Evolutionary conservation across 2,329 filamentous ascomycete species (phyloP), one percentile per base, ranked within the genome.

Genomic region (Sclerotinia glacialis): DNA sequence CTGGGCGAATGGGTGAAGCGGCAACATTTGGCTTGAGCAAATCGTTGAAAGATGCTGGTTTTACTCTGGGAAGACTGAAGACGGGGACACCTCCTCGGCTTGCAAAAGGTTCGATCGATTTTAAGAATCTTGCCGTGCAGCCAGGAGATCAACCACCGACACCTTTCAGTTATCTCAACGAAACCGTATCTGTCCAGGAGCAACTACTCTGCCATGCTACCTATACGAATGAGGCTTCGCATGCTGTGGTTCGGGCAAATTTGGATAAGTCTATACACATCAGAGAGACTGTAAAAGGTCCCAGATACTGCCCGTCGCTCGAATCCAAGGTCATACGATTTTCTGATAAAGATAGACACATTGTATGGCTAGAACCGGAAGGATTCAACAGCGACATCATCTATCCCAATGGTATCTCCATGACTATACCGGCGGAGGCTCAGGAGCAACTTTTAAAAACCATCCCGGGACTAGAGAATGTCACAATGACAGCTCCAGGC

Each of bases 251-350:
- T 68, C 87, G 92, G 55, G 86, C 86, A 8, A 97, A 98, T 74
- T 85, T 99, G n/a, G 90, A 96, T 76, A 96, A 97, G 76, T 96
- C 92, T 0, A 91, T 99, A 46, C 95, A 99, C 76, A 98, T 99
- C 69, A 88, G 95, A 31, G 95, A 99, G 78, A 94, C 92, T 0
- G 91, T 99, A 63, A 95, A 92, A 74, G 95, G 95, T 0, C 95
- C 95, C 0, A 85, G 95, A 68, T 99, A 99, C 76, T 99, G 95
- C 74, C 95, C 95, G 3, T 98, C 94, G 0, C 81, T 99, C 5
- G 95, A 99, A 78, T 93, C 93, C 21, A 99, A 99, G 78, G 85
- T 99, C 60, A 89, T 97, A 54, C 88, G 91, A 11, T 99, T 99
- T 76, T 83, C 87, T 5, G 84, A 95, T 69, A 95, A 93, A 76